Evolutionary conservation across 2,329 filamentous ascomycete genomes (phyloP).

Genomic region (Fusarium siculi): DNA sequence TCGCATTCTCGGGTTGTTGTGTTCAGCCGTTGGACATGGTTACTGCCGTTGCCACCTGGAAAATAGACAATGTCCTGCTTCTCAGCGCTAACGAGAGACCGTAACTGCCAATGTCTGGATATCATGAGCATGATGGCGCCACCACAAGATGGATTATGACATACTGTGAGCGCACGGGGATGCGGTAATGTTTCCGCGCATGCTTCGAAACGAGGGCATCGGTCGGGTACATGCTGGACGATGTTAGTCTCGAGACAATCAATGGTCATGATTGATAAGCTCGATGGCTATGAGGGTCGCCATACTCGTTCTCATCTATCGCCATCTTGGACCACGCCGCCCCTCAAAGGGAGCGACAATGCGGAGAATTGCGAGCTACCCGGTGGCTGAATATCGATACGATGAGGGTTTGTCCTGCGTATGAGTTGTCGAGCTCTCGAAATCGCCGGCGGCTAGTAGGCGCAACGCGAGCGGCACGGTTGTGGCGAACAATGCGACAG

Average conservation of each 20-base stretch:
- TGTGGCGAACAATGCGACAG: neutral
- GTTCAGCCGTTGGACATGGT: slow-evolving; percentile 74
- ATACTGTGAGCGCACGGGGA: slow-evolving; percentile 73
- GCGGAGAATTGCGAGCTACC: slow-evolving; percentile 14
- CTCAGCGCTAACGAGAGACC: slow-evolving; percentile 87
- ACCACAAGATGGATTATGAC: slow-evolving; percentile 47
- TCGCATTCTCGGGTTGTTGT: slow-evolving; percentile 76
- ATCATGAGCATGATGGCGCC: slow-evolving; percentile 24
- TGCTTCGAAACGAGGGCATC: slow-evolving; percentile 70
- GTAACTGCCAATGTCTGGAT: slow-evolving; percentile 83
- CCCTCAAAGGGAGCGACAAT: slow-evolving; percentile 31
- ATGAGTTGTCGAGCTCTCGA: slow-evolving; percentile 9
- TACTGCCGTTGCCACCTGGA: slow-evolving; percentile 76
- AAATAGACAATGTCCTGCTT: slow-evolving; percentile 85
- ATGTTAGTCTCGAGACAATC: slow-evolving; percentile 13
- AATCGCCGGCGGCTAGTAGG: slow-evolving; percentile 4
- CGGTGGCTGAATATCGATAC: slow-evolving; percentile 8
- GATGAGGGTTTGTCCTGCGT: slow-evolving; percentile 5
- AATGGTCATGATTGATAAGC: slow-evolving; percentile 27
- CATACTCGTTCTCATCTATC: slow-evolving; percentile 64
- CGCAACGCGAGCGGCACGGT: slow-evolving; percentile 9
- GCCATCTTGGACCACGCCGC: slow-evolving; percentile 56
- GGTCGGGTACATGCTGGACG: slow-evolving; percentile 70
- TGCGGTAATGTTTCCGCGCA: slow-evolving; percentile 74
- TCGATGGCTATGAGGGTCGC: slow-evolving; percentile 13